Base-by-base conservation (phyloP, 202 grass and related monocot species). In the Tripidium arundinaceum region DNA sequence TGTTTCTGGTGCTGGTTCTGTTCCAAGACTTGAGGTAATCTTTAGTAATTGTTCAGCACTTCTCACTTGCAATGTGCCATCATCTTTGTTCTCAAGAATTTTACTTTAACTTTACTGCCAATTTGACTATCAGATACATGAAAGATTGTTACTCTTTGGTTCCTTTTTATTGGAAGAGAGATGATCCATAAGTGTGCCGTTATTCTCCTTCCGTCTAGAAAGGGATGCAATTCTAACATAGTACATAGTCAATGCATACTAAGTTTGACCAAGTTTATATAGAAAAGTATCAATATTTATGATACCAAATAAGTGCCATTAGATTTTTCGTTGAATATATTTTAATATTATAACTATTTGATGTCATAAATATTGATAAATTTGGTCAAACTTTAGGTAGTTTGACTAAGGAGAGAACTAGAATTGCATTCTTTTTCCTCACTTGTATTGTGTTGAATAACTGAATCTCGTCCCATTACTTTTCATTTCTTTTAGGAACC, bases 1-100 rank as follows among this genome's bases (percentile, higher is more conserved):
- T 68, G 83, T 93, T 87, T 86, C 79, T 87, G 88, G 97, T 70
- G 86, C 80, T 86, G 84, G 74, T 90, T 90, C 87, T 82, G 75
- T 79, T 87, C 83, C 92, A 70, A 96, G 87, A 83, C 81, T 90
- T 78, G 86, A 96, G 97, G 97, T 99, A 93, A 83, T 65, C 2
- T 11, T 45, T 18, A 49, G 6, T 65, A 49, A 62, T 9, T 76
- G 13, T 74, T 78, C 33, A 22, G 1, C 22, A 73, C 60, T 67
- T 82, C 66, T 36, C 8, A 11, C 8, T 68, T 78, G 42, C 55
- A 60, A 10, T 7, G 19, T 79, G 34, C 49, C 42, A 70, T n/a
- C n/a, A n/a, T 79, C 15, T 75, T 79, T 74, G 7, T 41, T 73
- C 39, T 68, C 43, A 72, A 11, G 74, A 65, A 60, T 12, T 59